Base-by-base conservation (phyloP, 345 rosid species). In the Melastoma malabathricum region DNA sequence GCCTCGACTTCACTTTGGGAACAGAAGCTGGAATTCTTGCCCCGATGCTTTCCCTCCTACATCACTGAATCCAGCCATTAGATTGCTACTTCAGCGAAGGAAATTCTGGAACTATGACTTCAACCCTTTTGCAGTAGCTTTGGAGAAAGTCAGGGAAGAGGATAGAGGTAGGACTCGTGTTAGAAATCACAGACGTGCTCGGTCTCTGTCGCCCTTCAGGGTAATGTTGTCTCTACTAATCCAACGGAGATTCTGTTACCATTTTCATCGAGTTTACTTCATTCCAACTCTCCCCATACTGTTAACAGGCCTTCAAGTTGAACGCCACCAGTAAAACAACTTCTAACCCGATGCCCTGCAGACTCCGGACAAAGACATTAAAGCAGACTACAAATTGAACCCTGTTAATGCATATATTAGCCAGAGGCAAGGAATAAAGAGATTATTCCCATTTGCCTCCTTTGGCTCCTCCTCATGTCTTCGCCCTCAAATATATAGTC, bases 121-220 rank as follows among this genome's bases (percentile, higher is more conserved):
- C 46, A 84, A 82, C 67, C 89, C 89, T 0, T 82, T 78, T 75
- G 52, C 46, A 64, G 75, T 15, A 18, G 84, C 84, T 10, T 44
- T 68, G 55, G 68, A 78, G 67, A 78, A 45, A 18, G 75, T 78
- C 39, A 68, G 59, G 68, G 66, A 50, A 49, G 74, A 62, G 3
- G 19, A 10, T 44, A 22, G 13, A 48, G 17, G 52, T 38, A 16
- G 2, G 2, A 44, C 23, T 2, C 44, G 27, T 2, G 51, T 31
- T n/a, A 54, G 7, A 2, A 17, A 25, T 17, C 69, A 61, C 31
- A 65, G 73, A 43, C 63, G 72, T 46, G 48, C 68, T 2, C 45
- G 19, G 50, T 74, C 81, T 13, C 51, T 74, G 73, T 61, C 75
- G 13, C 74, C 71, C 0, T 19, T 62, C 17, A 38, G 58, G 31